Evolutionary conservation across 768 basidiomycete genomes (phyloP).

Genomic region (Tulasnella sp.): DNA sequence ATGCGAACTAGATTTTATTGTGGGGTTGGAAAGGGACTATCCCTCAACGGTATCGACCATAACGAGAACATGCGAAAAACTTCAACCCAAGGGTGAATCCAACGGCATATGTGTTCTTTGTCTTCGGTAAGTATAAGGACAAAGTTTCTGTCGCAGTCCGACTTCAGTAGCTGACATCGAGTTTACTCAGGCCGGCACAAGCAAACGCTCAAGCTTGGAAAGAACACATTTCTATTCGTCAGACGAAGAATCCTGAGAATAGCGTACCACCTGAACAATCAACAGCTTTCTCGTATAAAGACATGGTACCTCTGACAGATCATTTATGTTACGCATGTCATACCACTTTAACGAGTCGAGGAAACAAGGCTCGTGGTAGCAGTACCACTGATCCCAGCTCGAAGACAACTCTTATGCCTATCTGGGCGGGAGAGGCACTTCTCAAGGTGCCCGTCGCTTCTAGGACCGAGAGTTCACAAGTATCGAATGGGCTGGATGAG

Average conservation of each 20-base stretch:
- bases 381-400: not conserved
- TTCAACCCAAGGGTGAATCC: slow-evolving; percentile 48
- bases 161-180: not conserved
- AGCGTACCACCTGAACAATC: too few species aligned
- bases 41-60: slow-evolving; percentile 81
- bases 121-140: slow-evolving; percentile 37
- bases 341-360: slow-evolving; percentile 43
- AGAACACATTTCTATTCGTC: slow-evolving; percentile 40
- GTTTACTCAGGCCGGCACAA: slow-evolving; percentile 43
- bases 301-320: slow-evolving; percentile 5
- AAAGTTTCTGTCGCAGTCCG: not conserved
- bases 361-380: slow-evolving; percentile 7
- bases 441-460: too few species aligned
- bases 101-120: slow-evolving; percentile 46
- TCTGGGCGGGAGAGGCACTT: not conserved
- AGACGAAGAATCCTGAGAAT: slow-evolving; percentile 29
- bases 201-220: slow-evolving; percentile 61
- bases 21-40: slow-evolving; percentile 67
- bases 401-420: not conserved
- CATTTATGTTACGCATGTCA: slow-evolving; percentile 52
- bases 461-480: too few species aligned
- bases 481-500: too few species aligned
- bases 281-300: too few species aligned
- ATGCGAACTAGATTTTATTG: slow-evolving; percentile 70
- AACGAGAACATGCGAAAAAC: slow-evolving; percentile 63